Conservation (phyloP, 805 yeast species). For the Ogataea zsoltii region DNA sequence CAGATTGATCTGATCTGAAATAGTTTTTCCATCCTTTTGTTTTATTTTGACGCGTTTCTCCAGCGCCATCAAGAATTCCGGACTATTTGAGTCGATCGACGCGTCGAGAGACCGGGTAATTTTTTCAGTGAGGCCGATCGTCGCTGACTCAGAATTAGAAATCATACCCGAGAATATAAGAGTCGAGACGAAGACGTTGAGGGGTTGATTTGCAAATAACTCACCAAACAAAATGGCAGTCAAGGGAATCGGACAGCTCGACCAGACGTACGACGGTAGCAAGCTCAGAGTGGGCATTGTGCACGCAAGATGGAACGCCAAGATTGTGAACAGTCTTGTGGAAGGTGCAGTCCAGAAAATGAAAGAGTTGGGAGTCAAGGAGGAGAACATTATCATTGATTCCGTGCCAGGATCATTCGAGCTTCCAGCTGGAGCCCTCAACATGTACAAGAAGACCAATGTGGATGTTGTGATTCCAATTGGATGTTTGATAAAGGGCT, state of each 20-base stretch:
- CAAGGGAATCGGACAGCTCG: constrained; percentile 72
- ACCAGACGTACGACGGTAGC: constrained; percentile 49
- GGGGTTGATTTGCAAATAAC: too few relatives aligned
- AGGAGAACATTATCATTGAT: constrained; percentile 75
- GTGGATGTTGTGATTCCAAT: constrained; percentile 90
- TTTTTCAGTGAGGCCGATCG: background rate
- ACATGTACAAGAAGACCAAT: constrained; percentile 46
- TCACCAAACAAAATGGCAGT: constrained; percentile 59
- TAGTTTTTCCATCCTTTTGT: background rate
- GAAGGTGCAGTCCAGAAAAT: constrained; percentile 70
- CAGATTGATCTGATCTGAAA: background rate
- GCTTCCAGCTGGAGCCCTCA: constrained; percentile 78
- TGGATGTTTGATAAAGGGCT: constrained; percentile 93
- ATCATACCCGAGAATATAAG: background rate
- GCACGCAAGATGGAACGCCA: constrained; percentile 93
- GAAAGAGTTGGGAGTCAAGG: constrained; percentile 64
- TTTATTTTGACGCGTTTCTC: background rate
- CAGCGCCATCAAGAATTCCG: background rate
- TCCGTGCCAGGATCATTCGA: constrained; percentile 96
- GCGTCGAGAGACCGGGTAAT: constrained; percentile 1
- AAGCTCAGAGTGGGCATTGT: constrained; percentile 76
- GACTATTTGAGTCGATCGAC: background rate
- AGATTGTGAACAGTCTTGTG: constrained; percentile 76
- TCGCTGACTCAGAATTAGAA: constrained; percentile 2
- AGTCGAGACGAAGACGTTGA: too few relatives aligned